A percentile compares a stretch with the other conserved stretches of the same genome.
These are phyloP conservation scores for Avena sativa DNA, from an alignment of 176 grass and related monocot genomes.

Conservation along the genomic window DNA sequence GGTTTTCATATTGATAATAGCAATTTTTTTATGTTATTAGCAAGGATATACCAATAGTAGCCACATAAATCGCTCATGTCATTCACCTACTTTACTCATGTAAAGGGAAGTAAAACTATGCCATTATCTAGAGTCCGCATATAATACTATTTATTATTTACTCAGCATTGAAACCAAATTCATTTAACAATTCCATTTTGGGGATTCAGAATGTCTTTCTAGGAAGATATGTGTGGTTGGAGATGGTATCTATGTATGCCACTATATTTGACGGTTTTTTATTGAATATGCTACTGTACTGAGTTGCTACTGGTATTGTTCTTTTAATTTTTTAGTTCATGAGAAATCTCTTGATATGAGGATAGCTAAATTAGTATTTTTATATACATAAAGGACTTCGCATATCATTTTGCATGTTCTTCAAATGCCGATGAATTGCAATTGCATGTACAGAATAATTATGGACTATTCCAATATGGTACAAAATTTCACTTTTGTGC, in stretches of 20 bases:
- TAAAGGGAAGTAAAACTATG: background rate
- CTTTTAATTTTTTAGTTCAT: background rate
- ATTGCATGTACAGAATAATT: background rate
- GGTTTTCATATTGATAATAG: background rate
- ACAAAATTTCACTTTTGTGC: background rate
- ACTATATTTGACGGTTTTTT: background rate
- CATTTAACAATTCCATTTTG: background rate
- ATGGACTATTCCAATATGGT: background rate
- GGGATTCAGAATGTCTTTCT: background rate
- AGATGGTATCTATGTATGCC: background rate
- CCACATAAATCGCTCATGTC: background rate
- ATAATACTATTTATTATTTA: slow-evolving; percentile 3
- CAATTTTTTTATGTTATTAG: background rate
- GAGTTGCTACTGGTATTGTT: background rate
- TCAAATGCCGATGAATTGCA: slow-evolving; percentile 5
- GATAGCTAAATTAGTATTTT: background rate
- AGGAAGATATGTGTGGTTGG: background rate
- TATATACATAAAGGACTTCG: background rate
- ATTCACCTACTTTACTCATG: slow-evolving; percentile 21
- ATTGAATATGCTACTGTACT: background rate
- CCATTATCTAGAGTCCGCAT: background rate
- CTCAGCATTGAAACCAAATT: background rate
- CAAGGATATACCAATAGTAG: background rate
- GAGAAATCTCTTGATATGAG: background rate
- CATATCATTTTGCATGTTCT: background rate